Base-by-base conservation (phyloP, 2,329 filamentous ascomycete genomes). In the Sphaerulina musiva region DNA sequence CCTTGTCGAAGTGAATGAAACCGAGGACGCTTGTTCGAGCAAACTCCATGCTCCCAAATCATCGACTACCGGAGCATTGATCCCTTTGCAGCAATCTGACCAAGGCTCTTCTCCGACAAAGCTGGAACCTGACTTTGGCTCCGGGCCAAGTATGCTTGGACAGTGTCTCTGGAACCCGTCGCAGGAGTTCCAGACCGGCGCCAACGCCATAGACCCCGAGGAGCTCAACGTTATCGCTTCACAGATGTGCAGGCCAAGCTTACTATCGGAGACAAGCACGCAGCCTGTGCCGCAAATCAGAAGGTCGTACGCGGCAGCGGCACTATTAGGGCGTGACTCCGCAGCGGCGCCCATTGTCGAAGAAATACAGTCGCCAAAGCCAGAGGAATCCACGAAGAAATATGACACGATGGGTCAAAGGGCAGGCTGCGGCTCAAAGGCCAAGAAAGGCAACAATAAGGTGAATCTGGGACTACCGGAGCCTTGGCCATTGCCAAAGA, bases 331-430 rank as follows among this genome's bases (percentile, higher is more conserved):
- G 11, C 31, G 23, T 8, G 20, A 10, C 8, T 42, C 56, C 20
- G 53, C 49, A 6, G 41, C 26, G 26, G 26, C 26, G 26, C 26
- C 34, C 6, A 54, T 60, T 20, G 40, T 54, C 4, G 58, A 59
- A 34, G 47, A 53, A 6, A 39, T 60, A 9, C 50, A 56, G 38
- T n/a, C 10, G 34, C 36, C 12, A 5, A 34, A 53, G 10, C 43
- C 50, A 23, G 17, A 54, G 11, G 20, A 44, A n/a, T 55, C 31
- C 38, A 44, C 48, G 6, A 41, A 32, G 29, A 58, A 51, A 32
- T 42, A 50, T 20, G 50, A 56, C 39, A 60, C 58, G 6, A 60
- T 60, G 58, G 42, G 48, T 23, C 58, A 60, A 43, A 54, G 53
- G 43, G 56, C 58, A 11, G 53, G 48, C 26, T 12, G n/a, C 17